Evolutionary conservation across 768 basidiomycete species (phyloP).

Genomic region (Xerocomus spinulosus): DNA sequence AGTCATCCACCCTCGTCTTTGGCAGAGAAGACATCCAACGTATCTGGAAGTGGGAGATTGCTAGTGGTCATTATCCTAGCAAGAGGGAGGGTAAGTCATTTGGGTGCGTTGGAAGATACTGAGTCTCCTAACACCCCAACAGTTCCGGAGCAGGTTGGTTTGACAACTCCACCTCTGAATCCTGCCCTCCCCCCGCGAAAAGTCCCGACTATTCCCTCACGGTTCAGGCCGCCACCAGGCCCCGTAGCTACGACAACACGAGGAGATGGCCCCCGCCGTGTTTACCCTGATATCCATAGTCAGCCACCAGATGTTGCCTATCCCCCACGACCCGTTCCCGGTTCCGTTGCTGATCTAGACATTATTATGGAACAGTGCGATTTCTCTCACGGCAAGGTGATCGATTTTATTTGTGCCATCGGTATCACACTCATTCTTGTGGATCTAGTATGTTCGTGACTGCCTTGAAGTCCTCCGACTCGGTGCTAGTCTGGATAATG

Average conservation of each 20-base stretch:
- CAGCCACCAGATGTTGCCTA: constrained; percentile 65
- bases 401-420: not conserved
- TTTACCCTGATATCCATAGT: constrained; percentile 69
- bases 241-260: constrained; percentile 53
- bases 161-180: constrained; percentile 56
- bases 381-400: constrained; percentile 74
- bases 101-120: not conserved
- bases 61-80: constrained; percentile 92
- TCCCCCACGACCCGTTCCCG: constrained; percentile 81
- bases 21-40: constrained; percentile 74
- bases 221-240: constrained; percentile 43
- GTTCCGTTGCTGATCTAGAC: constrained; percentile 87
- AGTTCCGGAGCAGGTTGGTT: constrained; percentile 71
- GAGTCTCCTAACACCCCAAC: constrained; percentile 2
- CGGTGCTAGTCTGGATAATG: constrained; percentile 84
- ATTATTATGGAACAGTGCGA: constrained; percentile 89
- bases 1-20: constrained; percentile 71
- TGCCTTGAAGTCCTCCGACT: constrained; percentile 93
- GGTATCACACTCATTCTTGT: constrained; percentile 9
- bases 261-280: constrained; percentile 73
- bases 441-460: constrained; percentile 84
- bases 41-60: constrained; percentile 95
- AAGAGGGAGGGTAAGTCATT: constrained; percentile 59
- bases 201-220: constrained; percentile 42
- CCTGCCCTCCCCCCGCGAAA: constrained; percentile 66